Percentiles rank a stretch among this genome's conserved stretches.
phyloP scores from a whole-genome alignment of 177 flowering plant genomes.

The Vitis hybrid region DNA sequence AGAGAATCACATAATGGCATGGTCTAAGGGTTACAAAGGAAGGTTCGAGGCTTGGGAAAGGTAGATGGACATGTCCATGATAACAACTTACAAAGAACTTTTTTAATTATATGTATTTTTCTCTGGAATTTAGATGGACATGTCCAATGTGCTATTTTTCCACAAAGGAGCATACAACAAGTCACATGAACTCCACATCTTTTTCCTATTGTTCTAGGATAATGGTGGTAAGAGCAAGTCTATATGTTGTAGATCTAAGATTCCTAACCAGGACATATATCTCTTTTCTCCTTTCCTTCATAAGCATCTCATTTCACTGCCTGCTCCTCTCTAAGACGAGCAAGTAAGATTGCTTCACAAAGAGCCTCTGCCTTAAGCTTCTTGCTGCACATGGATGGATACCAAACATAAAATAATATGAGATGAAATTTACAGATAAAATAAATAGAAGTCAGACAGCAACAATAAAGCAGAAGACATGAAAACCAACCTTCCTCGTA shows the following conservation, averaged over 20 bases:
- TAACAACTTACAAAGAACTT: no score
- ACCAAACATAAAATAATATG: neutral
- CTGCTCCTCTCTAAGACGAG: conserved; percentile 60
- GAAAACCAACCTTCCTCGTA: conserved; percentile 71
- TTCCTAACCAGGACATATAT: conserved; percentile 80
- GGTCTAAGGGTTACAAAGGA: no score
- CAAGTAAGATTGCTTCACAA: conserved; percentile 65
- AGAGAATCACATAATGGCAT: no score
- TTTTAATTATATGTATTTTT: no score
- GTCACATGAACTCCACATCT: conserved; percentile 57
- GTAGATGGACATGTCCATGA: no score
- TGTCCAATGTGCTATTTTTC: no score
- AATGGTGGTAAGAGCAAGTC: conserved; percentile 76
- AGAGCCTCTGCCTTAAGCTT: conserved; percentile 64
- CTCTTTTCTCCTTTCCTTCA: conserved; percentile 45
- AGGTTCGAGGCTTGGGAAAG: no score
- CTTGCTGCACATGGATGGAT: conserved; percentile 44
- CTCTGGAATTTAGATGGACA: no score
- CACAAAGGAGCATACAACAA: no score
- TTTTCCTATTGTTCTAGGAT: conserved; percentile 64
- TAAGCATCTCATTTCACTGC: conserved; percentile 49
- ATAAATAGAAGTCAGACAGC: neutral
- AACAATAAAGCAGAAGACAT: neutral
- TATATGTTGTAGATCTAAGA: conserved; percentile 69
- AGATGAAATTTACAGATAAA: neutral